Base-by-base conservation (phyloP, 169 alveolate species). In the Babesia ovis region DNA sequence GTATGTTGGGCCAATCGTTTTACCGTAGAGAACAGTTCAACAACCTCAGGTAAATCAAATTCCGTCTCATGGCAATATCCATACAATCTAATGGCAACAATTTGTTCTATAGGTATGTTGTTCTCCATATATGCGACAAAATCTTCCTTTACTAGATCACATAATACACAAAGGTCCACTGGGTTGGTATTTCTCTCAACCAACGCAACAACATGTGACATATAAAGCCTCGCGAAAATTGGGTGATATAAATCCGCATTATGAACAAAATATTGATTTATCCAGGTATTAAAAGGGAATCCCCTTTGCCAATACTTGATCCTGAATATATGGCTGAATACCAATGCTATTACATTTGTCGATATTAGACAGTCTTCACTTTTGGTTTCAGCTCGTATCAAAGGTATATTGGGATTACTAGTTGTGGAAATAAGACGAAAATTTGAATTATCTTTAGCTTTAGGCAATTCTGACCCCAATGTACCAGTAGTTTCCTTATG, bases 231-330 rank as follows among this genome's bases (percentile, higher is more conserved):
- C 1, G 68, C 62, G 55, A 72, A 61, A 16, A 45, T 18, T 3
- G 83, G 83, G 31, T 72, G 83, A 20, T 72, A 72, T 29, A 59
- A 5, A 20, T 35, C 42, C 14, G 68, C 53, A 59, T 72, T 72
- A 20, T 72, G 71, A 0, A 32, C 57, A 62, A 45, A 72, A 60
- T 72, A 72, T 39, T 59, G 83, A 29, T 61, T 72, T 1, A 72
- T 72, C 83, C 83, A 72, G 0, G 61, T 72, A 43, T 57, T 12
- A 32, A 72, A 72, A 5, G 83, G 83, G 34, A 53, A 72, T 8
- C 83, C 83, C 25, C 46, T 34, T n/a, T 72, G 70, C 83, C 83
- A 72, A 37, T 20, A 59, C 32, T 50, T 72, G 31, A 61, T 27
- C 41, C n/a, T 61, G 27, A 64, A 59, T 23, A 64, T 16, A 32